Evolutionary conservation across 768 basidiomycete genomes (phyloP).

Genomic region (Termitomyces sp.): DNA sequence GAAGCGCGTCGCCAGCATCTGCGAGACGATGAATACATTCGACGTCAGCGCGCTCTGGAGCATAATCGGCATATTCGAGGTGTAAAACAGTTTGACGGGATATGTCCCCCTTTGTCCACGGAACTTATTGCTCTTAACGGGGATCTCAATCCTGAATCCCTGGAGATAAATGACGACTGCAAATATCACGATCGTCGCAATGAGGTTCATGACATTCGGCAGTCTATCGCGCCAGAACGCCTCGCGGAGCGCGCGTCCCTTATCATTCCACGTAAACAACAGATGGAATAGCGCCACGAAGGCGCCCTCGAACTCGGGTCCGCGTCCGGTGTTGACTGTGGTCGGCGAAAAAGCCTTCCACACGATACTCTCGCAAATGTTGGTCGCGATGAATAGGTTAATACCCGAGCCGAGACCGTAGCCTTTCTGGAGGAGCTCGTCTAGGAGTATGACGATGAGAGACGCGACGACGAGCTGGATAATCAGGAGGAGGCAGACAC

Average conservation of each 20-base stretch:
- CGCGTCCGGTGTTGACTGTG: conserved; percentile 96
- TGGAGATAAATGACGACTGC: conserved; percentile 97
- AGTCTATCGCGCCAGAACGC: conserved; percentile 97
- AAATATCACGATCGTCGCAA: conserved; percentile 89
- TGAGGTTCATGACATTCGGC: conserved; percentile 96
- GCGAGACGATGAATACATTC: conserved; percentile 93
- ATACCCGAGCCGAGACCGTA: conserved; percentile 99
- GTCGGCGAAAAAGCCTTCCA: conserved; percentile 99
- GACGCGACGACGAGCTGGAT: conserved; percentile 92
- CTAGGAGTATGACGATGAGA: conserved; percentile 96
- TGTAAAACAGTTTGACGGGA: conserved; percentile 98
- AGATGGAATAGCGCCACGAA: conserved; percentile 96
- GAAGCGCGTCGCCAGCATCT: conserved; percentile 93
- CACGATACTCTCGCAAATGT: conserved; percentile 98
- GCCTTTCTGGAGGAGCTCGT: conserved; percentile 98
- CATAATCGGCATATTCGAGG: conserved; percentile 99
- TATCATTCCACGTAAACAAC: conserved; percentile 97
- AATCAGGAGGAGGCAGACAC: conserved; percentile 94
- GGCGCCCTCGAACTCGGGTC: conserved; percentile 97
- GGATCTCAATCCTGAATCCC: conserved; percentile 98
- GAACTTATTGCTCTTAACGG: conserved; percentile 94
- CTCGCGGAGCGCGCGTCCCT: conserved; percentile 92
- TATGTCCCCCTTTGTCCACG: conserved; percentile 94
- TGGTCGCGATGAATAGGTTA: conserved; percentile 98
- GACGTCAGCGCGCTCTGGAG: conserved; percentile 88